These are phyloP conservation scores for Colletotrichum siamense DNA, from an alignment of 2,329 filamentous ascomycete species.

Conservation along the genomic window DNA sequence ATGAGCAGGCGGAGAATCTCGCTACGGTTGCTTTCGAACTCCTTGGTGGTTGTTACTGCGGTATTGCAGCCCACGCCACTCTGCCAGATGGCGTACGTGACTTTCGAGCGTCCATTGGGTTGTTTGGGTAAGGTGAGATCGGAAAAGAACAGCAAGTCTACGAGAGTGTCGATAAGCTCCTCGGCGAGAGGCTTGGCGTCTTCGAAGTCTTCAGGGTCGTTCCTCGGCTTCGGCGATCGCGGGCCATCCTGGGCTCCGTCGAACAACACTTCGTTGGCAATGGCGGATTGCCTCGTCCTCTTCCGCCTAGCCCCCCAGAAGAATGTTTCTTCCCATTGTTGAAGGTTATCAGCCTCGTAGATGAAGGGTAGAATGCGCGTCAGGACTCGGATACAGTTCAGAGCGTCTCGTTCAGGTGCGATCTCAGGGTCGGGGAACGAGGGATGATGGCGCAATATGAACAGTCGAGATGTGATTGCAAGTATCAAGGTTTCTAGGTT, in stretches of 20 bases:
- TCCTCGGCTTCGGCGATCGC: conserved; percentile 32
- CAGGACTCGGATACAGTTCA: conserved; percentile 93
- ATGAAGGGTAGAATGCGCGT: conserved; percentile 89
- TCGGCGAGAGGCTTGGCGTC: conserved; percentile 88
- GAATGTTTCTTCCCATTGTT: conserved; percentile 88
- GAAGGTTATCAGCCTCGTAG: conserved; percentile 85
- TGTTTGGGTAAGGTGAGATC: conserved; percentile 84
- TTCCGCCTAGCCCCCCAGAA: conserved; percentile 84
- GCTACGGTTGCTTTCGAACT: conserved; percentile 90
- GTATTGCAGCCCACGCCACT: conserved; percentile 96
- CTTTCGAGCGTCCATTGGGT: conserved; percentile 75
- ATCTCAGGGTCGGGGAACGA: conserved; percentile 88
- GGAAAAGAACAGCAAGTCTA: conserved; percentile 90
- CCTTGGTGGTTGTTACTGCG: conserved; percentile 84
- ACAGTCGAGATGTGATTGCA: conserved; percentile 82
- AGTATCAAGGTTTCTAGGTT: conserved; percentile 91
- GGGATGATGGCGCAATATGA: conserved; percentile 83
- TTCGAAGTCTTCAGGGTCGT: conserved; percentile 72
- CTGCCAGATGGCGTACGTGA: conserved; percentile 96
- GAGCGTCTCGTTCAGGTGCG: conserved; percentile 83
- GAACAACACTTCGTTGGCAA: conserved; percentile 81
- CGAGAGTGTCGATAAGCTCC: conserved; percentile 87
- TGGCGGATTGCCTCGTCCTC: conserved; percentile 69
- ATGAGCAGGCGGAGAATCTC: conserved; percentile 88
- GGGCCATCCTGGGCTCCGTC: conserved; percentile 68